phyloP scores from a whole-genome alignment of 1,284 basidiomycete species.

The Anthracocystis walkeri region DNA sequence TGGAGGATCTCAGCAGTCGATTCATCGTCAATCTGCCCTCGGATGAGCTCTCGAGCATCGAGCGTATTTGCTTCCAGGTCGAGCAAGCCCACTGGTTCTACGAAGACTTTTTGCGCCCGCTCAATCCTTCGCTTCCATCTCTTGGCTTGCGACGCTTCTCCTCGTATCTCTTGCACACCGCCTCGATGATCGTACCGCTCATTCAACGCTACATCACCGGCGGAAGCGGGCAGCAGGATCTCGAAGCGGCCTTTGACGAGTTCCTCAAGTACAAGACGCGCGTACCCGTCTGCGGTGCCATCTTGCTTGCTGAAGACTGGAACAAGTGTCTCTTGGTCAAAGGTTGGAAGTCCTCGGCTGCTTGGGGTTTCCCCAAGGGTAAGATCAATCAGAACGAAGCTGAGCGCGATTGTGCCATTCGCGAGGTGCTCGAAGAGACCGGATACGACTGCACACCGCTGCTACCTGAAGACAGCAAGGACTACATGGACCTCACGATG shows the following conservation, averaged over 20 bases:
- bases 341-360: conserved; percentile 94
- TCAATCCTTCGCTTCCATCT: conserved; percentile 87
- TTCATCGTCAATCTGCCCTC: conserved; percentile 97
- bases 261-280: conserved; percentile 85
- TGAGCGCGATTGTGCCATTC: conserved; percentile 71
- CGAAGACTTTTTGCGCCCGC: conserved; percentile 91
- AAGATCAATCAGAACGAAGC: conserved; percentile 93
- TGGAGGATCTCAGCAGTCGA: conserved; percentile 73
- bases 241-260: conserved; percentile 66
- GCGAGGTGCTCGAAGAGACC: conserved; percentile 73
- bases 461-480: conserved; percentile 55
- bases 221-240: conserved; percentile 55
- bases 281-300: conserved; percentile 98
- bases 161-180: conserved; percentile 78
- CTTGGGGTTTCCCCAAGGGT: conserved; percentile 98
- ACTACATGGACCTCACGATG: conserved; percentile 88
- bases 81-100: conserved; percentile 99
- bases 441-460: conserved; percentile 64
- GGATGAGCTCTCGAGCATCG: conserved; percentile 88
- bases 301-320: conserved; percentile 89
- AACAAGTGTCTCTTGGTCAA: conserved; percentile 80
- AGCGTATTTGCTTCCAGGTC: conserved; percentile 97
- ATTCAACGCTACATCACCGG: conserved; percentile 66
- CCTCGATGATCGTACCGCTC: conserved; percentile 64
- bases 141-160: conserved; percentile 86